Conservation (phyloP, 1,284 basidiomycete genomes). For the Coniferiporia sulphurascens region DNA sequence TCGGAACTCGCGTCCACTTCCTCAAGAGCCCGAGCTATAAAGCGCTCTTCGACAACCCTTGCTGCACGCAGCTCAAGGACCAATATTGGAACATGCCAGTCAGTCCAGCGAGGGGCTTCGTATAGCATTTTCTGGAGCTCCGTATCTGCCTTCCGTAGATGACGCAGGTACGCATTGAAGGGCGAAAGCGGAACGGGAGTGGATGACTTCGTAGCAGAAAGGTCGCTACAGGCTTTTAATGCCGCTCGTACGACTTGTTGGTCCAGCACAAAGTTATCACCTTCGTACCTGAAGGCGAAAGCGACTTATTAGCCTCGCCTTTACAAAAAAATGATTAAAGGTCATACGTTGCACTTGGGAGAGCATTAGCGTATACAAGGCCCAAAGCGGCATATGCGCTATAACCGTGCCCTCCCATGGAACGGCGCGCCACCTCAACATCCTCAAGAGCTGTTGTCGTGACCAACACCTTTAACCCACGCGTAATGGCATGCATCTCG, state of each 20-base stretch:
- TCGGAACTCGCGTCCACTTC: conserved; percentile 45
- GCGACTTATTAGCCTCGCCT: conserved; percentile 7
- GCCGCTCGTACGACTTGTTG: conserved; percentile 70
- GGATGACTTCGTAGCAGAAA: not conserved
- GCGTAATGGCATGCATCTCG: conserved; percentile 69
- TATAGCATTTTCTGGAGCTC: conserved; percentile 21
- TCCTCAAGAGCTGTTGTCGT: conserved; percentile 52
- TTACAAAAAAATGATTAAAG: not conserved
- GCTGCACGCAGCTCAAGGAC: conserved; percentile 63
- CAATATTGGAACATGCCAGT: conserved; percentile 36
- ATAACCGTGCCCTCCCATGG: conserved; percentile 78
- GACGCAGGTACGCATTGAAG: conserved; percentile 50
- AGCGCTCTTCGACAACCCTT: conserved; percentile 47
- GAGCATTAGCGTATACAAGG: conserved; percentile 55
- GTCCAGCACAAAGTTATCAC: conserved; percentile 74
- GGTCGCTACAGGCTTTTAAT: conserved; percentile 49
- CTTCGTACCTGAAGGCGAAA: conserved; percentile 52
- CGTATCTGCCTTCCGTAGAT: conserved; percentile 30
- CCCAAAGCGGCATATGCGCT: conserved; percentile 67
- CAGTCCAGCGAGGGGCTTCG: conserved; percentile 30
- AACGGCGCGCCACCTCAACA: conserved; percentile 62
- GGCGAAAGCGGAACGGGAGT: conserved; percentile 34
- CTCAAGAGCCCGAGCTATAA: conserved; percentile 27
- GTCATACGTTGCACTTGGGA: conserved; percentile 60
- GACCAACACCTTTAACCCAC: conserved; percentile 64